phyloP scores from a whole-genome alignment of 208 protist genomes.

The Acanthamoeba royreba region DNA sequence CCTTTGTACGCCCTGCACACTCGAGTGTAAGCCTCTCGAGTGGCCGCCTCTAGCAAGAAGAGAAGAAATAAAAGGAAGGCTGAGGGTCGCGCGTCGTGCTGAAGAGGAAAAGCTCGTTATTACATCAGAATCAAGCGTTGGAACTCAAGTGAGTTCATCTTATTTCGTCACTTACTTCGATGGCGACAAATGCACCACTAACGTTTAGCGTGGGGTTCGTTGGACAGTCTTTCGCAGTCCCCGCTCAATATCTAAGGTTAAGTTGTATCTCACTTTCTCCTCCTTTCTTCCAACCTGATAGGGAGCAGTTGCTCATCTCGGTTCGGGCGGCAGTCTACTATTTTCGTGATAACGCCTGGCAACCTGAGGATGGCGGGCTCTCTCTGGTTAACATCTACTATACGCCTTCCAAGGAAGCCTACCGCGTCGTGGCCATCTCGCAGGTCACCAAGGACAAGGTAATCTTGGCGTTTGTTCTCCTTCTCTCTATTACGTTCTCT shows the following conservation, averaged over 20 bases:
- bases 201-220: background rate
- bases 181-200: background rate
- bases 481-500: background rate
- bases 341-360: background rate
- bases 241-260: background rate
- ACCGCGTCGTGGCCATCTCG: background rate
- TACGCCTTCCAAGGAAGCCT: background rate
- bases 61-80: too few relatives aligned
- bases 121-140: too few relatives aligned
- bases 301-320: constrained; percentile 28
- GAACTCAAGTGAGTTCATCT: too few relatives aligned
- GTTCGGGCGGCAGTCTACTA: constrained; percentile 22
- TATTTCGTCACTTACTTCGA: background rate
- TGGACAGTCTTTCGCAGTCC: too few relatives aligned
- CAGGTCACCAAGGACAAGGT: background rate
- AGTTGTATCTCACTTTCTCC: background rate
- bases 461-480: background rate
- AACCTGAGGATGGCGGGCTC: background rate
- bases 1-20: too few relatives aligned
- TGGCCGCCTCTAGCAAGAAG: too few relatives aligned
- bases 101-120: too few relatives aligned
- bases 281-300: background rate
- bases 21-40: too few relatives aligned
- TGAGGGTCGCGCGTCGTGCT: too few relatives aligned
- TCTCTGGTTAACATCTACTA: constrained; percentile 21